Conservation (phyloP, 768 basidiomycete genomes). For the Tricholoma saponaceum region DNA sequence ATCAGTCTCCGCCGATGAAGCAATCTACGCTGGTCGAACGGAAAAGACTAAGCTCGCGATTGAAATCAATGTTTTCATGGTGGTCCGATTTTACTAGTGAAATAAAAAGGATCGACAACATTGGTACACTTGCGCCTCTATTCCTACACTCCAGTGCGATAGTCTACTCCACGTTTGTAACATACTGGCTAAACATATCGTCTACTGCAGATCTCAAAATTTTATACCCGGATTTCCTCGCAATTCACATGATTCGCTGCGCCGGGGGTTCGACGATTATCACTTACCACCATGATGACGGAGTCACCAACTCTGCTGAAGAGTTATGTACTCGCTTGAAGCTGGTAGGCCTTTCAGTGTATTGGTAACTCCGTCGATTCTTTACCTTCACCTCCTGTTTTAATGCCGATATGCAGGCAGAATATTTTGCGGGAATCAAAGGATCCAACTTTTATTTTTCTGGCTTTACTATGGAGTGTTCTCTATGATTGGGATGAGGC, state of each 20-base stretch:
- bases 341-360: constrained; percentile 36
- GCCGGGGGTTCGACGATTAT: constrained; percentile 35
- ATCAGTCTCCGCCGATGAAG: too few relatives aligned
- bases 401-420: too few relatives aligned
- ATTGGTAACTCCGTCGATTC: constrained; percentile 33
- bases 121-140: too few relatives aligned
- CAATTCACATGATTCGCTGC: constrained; percentile 50
- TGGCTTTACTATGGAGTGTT: constrained; percentile 53
- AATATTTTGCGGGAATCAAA: constrained; percentile 7
- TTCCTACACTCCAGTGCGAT: too few relatives aligned
- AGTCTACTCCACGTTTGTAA: too few relatives aligned
- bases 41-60: constrained; percentile 1
- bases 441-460: constrained; percentile 53
- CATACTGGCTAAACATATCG: too few relatives aligned
- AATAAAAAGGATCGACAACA: too few relatives aligned
- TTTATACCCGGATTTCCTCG: constrained; percentile 45
- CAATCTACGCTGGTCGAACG: too few relatives aligned
- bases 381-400: too few relatives aligned
- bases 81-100: too few relatives aligned
- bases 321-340: constrained; percentile 32
- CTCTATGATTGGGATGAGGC: constrained; percentile 61
- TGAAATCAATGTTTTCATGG: too few relatives aligned
- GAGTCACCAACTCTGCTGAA: constrained; percentile 30
- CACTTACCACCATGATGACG: constrained; percentile 35
- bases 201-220: constrained; percentile 17